A percentile compares a stretch with the other conserved stretches of the same genome.
Conservation (phyloP, 495 filamentous ascomycete species). For the Penicillium silybi region DNA sequence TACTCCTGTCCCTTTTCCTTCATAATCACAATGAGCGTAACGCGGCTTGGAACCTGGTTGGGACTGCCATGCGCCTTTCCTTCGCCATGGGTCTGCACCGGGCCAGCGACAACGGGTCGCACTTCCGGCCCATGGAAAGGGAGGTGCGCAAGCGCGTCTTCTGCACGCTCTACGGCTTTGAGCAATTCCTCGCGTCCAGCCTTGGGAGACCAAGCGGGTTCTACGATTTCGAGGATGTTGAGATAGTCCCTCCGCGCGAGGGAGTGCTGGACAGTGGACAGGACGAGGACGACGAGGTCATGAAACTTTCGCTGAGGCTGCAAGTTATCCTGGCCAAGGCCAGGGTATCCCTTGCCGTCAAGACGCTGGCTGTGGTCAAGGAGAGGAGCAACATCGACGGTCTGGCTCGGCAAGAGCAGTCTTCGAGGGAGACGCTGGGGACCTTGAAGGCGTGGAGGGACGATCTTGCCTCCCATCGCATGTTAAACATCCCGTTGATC, state of each 20-base stretch:
- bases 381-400: background rate
- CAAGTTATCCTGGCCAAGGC: conserved; percentile 1
- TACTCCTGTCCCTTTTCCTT: conserved; percentile 43
- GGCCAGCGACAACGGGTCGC: conserved; percentile 28
- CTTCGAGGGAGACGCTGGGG: background rate
- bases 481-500: background rate
- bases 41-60: conserved; percentile 41
- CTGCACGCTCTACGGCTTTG: conserved; percentile 46
- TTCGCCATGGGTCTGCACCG: conserved; percentile 47
- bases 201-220: conserved; percentile 46
- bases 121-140: conserved; percentile 34
- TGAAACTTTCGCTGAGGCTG: conserved; percentile 4
- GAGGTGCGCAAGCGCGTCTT: conserved; percentile 45
- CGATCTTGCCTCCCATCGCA: too few species aligned
- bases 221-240: conserved; percentile 31
- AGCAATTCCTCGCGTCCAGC: conserved; percentile 42
- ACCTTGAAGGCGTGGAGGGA: too few species aligned
- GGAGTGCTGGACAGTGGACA: background rate
- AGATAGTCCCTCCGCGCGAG: conserved; percentile 2
- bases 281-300: background rate
- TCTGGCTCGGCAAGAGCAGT: conserved; percentile 4
- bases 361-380: background rate
- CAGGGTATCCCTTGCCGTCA: conserved; percentile 1
- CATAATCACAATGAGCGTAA: conserved; percentile 42
- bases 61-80: conserved; percentile 39